Percentiles rank a stretch among this genome's conserved stretches.
Conservation (phyloP, 2,329 filamentous ascomycete genomes). For the Pseudogymnoascus destructans region DNA sequence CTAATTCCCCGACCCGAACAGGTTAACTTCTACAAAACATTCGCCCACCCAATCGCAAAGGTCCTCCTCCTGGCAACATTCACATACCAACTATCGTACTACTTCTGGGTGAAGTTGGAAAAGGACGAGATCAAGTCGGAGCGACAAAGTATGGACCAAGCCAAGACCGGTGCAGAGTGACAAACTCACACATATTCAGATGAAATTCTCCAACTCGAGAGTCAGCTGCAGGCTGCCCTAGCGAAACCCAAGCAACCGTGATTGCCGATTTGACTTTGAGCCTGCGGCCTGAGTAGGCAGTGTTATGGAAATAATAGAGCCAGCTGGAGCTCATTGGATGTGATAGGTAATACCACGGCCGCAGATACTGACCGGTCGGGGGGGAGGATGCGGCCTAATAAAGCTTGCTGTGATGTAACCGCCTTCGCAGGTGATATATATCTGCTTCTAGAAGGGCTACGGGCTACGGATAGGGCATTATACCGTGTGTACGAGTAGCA, state of each 20-base stretch:
- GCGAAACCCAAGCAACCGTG: background rate
- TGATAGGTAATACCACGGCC: too few relatives aligned
- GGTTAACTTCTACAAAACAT: constrained; percentile 61
- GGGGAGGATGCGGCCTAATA: too few relatives aligned
- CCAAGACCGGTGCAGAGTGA: background rate
- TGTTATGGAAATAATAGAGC: background rate
- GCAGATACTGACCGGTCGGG: too few relatives aligned
- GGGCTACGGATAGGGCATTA: background rate
- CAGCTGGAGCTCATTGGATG: background rate
- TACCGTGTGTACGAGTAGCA: background rate
- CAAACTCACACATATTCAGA: background rate
- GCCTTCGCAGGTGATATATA: background rate
- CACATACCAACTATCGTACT: constrained; percentile 68
- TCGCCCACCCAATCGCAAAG: constrained; percentile 60
- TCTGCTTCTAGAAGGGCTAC: background rate
- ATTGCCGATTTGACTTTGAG: background rate
- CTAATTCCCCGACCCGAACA: constrained; percentile 24
- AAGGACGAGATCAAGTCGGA: constrained; percentile 51
- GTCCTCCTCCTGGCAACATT: constrained; percentile 62
- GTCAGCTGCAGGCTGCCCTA: background rate
- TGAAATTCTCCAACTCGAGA: constrained; percentile 9
- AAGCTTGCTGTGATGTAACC: background rate
- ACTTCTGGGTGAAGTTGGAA: constrained; percentile 61
- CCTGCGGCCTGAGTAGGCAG: too few relatives aligned
- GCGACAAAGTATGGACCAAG: constrained; percentile 37